Percentiles rank a stretch among this genome's conserved stretches.
These are phyloP conservation scores for Cardiospermum halicacabum DNA, from an alignment of 345 rosid species.

Conservation along the genomic window DNA sequence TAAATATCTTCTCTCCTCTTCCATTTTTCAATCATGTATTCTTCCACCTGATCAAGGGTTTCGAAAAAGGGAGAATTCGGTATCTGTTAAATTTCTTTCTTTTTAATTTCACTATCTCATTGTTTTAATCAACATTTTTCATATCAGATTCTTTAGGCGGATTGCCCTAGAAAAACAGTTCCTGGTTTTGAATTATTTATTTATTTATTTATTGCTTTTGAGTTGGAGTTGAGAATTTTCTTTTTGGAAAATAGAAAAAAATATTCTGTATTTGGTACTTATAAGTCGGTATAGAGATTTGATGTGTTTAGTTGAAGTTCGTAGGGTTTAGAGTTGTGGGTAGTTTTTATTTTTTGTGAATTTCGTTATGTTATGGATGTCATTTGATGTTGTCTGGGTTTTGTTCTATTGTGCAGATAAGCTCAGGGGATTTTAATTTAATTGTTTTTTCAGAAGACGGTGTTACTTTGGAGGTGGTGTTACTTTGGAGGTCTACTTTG, in stretches of 20 bases:
- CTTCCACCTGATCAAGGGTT: background rate
- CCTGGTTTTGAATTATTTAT: conserved; percentile 2
- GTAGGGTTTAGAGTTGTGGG: conserved; percentile 15
- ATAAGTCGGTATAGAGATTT: no score
- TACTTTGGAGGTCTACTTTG: no score
- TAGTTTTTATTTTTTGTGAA: background rate
- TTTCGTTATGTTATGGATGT: conserved; percentile 10
- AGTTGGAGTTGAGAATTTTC: no score
- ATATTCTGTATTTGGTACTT: no score
- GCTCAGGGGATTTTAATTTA: conserved; percentile 1
- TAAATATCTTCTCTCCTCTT: background rate
- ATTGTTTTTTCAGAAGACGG: conserved; percentile 6
- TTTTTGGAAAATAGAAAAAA: no score
- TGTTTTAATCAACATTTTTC: conserved; percentile 8
- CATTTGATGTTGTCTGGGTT: conserved; percentile 26
- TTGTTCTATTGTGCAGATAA: conserved; percentile 18
- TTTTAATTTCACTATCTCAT: background rate
- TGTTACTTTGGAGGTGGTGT: conserved; percentile 14
- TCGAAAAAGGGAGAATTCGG: background rate
- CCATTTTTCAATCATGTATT: background rate
- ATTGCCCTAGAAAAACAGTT: conserved; percentile 13
- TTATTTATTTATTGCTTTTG: background rate
- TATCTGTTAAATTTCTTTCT: background rate
- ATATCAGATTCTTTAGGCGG: conserved; percentile 28
- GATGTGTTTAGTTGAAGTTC: conserved; percentile 1